Conservation (phyloP, 2,329 filamentous ascomycete genomes). For the Paramyrothecium sp. region DNA sequence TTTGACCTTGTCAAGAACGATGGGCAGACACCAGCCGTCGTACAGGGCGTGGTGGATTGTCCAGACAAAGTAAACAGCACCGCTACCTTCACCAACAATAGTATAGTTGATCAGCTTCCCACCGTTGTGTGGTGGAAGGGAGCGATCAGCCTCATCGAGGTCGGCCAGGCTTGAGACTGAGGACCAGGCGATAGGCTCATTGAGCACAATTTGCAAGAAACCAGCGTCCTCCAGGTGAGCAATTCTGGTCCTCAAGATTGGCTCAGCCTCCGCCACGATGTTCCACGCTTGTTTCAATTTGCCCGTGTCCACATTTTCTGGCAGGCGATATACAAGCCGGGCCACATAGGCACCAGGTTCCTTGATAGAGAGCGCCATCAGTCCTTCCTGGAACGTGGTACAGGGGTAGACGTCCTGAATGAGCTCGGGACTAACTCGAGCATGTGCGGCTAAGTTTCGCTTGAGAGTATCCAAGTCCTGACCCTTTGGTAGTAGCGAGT, state of each 20-base stretch:
- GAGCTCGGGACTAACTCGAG: not conserved
- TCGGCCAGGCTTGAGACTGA: not conserved
- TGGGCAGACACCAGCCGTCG: constrained; percentile 22
- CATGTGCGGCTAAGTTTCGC: not conserved
- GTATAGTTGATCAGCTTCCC: constrained; percentile 7
- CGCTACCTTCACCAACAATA: not conserved
- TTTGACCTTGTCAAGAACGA: constrained; percentile 17
- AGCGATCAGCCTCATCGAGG: constrained; percentile 2
- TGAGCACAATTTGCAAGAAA: constrained; percentile 15
- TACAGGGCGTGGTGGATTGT: constrained; percentile 24
- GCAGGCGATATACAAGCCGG: constrained; percentile 14
- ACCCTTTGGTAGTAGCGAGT: constrained; percentile 9
- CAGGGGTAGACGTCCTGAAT: constrained; percentile 17
- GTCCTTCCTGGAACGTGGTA: constrained; percentile 16
- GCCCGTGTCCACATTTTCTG: constrained; percentile 1
- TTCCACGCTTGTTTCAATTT: constrained; percentile 15
- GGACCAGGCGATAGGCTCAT: constrained; percentile 11
- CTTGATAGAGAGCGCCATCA: constrained; percentile 16
- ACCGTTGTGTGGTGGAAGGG: constrained; percentile 10
- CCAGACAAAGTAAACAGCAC: constrained; percentile 14
- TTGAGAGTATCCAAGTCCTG: not conserved
- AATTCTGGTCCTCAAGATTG: constrained; percentile 15
- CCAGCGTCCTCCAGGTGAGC: constrained; percentile 13
- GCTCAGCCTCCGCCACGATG: constrained; percentile 6
- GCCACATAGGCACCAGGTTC: constrained; percentile 17